Evolutionary conservation across 441 rosid genomes (phyloP).

Genomic region (Bocquillonia castaneifolia): DNA sequence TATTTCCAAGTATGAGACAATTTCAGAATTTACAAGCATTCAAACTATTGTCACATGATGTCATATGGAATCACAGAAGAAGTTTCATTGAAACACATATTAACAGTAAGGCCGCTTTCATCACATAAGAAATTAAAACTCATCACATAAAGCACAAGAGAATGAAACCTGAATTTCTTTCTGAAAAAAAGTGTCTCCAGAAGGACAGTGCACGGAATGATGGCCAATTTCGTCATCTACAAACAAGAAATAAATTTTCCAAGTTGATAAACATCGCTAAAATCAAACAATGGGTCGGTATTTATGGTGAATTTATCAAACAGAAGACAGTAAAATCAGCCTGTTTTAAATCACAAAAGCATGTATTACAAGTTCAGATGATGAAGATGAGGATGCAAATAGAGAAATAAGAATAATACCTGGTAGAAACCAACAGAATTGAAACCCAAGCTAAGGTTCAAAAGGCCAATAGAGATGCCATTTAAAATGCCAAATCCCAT

Average conservation of each 20-base stretch:
- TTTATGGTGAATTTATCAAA: no score
- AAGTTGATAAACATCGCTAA: no score
- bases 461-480: constrained; percentile 92
- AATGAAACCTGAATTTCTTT: constrained; percentile 75
- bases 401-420: constrained; percentile 39
- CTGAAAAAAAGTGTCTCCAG: constrained; percentile 96
- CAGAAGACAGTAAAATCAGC: no score
- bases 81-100: no score
- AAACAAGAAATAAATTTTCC: constrained; percentile 13
- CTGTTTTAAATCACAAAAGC: neutral
- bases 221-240: constrained; percentile 97
- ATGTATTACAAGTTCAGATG: neutral
- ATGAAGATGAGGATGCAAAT: no score
- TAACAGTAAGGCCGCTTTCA: no score
- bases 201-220: constrained; percentile 96
- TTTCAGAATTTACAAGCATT: neutral
- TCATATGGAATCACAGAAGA: neutral
- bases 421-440: constrained; percentile 98
- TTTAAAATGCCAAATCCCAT: constrained; percentile 98
- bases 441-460: constrained; percentile 97
- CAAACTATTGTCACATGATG: neutral
- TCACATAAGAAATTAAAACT: neutral
- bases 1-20: no score
- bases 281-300: no score
- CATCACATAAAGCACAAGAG: constrained; percentile 6